Evolutionary conservation across 2,329 filamentous ascomycete genomes (phyloP).

Genomic region (Trichoderma guizhouense): DNA sequence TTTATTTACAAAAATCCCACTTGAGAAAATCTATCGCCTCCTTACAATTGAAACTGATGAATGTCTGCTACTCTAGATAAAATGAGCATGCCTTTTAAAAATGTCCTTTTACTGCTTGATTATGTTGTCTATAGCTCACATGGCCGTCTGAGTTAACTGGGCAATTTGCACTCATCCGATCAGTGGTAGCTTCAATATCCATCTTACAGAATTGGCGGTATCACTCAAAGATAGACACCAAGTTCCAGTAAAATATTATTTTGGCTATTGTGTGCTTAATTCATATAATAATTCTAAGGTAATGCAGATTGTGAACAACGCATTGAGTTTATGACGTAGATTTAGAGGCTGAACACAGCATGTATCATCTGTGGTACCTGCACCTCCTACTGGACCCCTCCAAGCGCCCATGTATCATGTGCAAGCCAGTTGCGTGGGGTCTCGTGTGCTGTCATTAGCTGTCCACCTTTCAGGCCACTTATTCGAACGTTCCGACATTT

Average conservation of each 20-base stretch:
- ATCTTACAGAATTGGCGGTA: neutral
- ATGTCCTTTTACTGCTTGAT: neutral
- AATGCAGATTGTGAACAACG: neutral
- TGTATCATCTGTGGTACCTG: neutral
- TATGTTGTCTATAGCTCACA: neutral
- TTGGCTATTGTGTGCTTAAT: neutral
- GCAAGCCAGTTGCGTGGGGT: neutral
- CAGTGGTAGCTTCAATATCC: neutral
- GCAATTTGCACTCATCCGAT: neutral
- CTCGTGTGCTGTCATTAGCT: neutral
- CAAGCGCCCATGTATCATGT: neutral
- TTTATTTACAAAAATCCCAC: neutral
- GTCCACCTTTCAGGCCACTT: neutral
- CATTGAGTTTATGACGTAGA: neutral
- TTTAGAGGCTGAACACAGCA: neutral
- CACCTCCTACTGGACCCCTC: neutral
- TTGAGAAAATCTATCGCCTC: neutral
- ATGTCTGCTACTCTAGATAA: no score
- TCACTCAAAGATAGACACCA: neutral
- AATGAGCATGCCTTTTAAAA: neutral
- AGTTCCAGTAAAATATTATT: neutral
- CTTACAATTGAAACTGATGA: neutral
- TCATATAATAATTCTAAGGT: neutral
- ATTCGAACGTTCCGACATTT: neutral
- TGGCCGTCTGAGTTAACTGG: neutral